These are phyloP conservation scores for Trichophyton rubrum DNA, from an alignment of 2,329 filamentous ascomycete genomes.

Conservation along the genomic window DNA sequence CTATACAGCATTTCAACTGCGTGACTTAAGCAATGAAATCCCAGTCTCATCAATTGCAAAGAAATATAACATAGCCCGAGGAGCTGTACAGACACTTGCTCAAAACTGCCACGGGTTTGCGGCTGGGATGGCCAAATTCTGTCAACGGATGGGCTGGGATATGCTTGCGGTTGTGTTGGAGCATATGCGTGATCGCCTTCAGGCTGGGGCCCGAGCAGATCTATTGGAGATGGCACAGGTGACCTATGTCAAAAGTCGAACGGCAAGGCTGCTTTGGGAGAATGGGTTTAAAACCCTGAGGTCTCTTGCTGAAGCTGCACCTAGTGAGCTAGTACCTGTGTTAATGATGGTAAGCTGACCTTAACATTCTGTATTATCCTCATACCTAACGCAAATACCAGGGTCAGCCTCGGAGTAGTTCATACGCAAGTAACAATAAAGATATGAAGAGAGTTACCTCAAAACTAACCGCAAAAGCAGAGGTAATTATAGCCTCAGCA, in stretches of 20 bases:
- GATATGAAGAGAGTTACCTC: conserved; percentile 50
- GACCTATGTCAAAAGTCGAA: conserved; percentile 64
- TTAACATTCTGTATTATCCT: neutral
- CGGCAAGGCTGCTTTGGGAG: conserved; percentile 61
- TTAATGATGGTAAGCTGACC: conserved; percentile 48
- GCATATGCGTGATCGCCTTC: conserved; percentile 61
- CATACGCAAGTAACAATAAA: conserved; percentile 34
- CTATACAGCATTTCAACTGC: conserved; percentile 64
- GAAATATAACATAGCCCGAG: conserved; percentile 59
- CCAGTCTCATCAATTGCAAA: conserved; percentile 56
- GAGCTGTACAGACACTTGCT: conserved; percentile 57
- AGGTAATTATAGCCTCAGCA: conserved; percentile 55
- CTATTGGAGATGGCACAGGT: conserved; percentile 59
- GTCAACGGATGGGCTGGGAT: conserved; percentile 63
- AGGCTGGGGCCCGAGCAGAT: conserved; percentile 59
- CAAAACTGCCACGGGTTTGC: conserved; percentile 69
- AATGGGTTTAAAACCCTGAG: conserved; percentile 60
- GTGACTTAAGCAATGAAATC: conserved; percentile 64
- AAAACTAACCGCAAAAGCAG: conserved; percentile 54
- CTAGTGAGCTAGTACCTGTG: conserved; percentile 56
- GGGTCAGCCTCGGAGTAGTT: conserved; percentile 53
- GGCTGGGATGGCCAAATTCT: conserved; percentile 68
- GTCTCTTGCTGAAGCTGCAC: conserved; percentile 55
- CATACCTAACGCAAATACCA: conserved; percentile 18
- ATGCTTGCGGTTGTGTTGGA: conserved; percentile 60